Conservation (phyloP, 2,329 filamentous ascomycete genomes). For the Penicillium sclerotiorum region DNA sequence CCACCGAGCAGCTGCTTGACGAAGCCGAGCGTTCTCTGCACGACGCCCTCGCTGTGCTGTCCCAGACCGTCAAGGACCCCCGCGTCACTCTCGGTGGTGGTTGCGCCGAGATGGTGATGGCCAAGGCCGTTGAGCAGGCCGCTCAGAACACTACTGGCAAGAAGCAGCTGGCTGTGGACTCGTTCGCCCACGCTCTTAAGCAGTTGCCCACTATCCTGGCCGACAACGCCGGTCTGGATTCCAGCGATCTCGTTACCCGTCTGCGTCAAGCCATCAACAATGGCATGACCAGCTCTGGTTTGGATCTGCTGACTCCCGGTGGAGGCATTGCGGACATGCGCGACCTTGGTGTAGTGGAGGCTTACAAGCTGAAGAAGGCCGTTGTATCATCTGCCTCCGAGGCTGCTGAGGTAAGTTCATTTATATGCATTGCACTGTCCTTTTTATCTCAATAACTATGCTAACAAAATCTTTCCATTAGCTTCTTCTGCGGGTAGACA, state of each 20-base stretch:
- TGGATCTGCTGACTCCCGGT: conserved; percentile 86
- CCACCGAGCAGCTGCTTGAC: conserved; percentile 94
- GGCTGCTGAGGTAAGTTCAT: conserved; percentile 78
- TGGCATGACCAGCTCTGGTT: conserved; percentile 85
- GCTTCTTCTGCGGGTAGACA: conserved; percentile 91
- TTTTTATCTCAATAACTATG: conserved; percentile 15
- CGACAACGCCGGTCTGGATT: conserved; percentile 96
- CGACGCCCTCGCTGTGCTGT: conserved; percentile 92
- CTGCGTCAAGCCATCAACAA: conserved; percentile 94
- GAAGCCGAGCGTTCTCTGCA: conserved; percentile 95
- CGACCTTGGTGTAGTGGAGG: conserved; percentile 91
- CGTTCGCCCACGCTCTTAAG: conserved; percentile 84
- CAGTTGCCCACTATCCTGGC: conserved; percentile 96
- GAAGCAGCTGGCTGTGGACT: conserved; percentile 89
- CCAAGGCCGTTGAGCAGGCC: conserved; percentile 91
- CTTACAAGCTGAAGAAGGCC: conserved; percentile 98
- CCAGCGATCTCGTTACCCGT: conserved; percentile 87
- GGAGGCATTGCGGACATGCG: conserved; percentile 96
- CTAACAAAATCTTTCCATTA: conserved; percentile 37
- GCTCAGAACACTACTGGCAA: conserved; percentile 95
- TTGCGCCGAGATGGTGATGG: conserved; percentile 98
- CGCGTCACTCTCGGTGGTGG: conserved; percentile 92
- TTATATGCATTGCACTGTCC: background rate
- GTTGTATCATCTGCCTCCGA: conserved; percentile 96
- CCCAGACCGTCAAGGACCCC: conserved; percentile 93